Evolutionary conservation across 208 protist genomes (phyloP).

Genomic region (Trypanosoma brucei): DNA sequence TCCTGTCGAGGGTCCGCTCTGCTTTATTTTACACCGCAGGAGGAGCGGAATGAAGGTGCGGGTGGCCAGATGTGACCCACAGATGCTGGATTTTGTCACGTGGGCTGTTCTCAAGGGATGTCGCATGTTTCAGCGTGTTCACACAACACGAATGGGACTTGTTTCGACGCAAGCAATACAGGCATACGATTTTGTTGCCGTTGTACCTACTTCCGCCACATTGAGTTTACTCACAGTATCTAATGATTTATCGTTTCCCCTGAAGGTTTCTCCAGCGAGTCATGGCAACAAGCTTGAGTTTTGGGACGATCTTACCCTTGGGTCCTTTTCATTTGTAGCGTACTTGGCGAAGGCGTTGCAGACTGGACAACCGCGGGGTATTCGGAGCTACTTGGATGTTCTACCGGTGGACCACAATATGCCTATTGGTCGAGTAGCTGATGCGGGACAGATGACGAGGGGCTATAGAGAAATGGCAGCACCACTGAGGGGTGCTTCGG

Average conservation of each 20-base stretch:
- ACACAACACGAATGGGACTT: slow-evolving; percentile 73
- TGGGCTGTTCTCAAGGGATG: slow-evolving; percentile 84
- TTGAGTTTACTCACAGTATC: slow-evolving; percentile 66
- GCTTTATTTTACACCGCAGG: no score
- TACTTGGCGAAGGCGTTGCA: slow-evolving; percentile 66
- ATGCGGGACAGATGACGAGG: slow-evolving; percentile 58
- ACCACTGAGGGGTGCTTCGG: slow-evolving; percentile 52
- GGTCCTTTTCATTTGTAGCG: slow-evolving; percentile 69
- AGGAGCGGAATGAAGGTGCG: slow-evolving; percentile 33
- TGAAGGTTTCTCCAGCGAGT: slow-evolving; percentile 65
- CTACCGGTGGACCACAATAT: slow-evolving; percentile 72
- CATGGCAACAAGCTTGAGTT: slow-evolving; percentile 66
- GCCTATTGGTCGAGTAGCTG: slow-evolving; percentile 63
- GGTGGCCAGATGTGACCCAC: slow-evolving; percentile 77
- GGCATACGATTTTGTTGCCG: slow-evolving; percentile 83
- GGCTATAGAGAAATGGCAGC: slow-evolving; percentile 57
- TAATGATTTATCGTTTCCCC: slow-evolving; percentile 51
- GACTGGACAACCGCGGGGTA: slow-evolving; percentile 60
- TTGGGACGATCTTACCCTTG: slow-evolving; percentile 69
- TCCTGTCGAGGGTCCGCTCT: no score
- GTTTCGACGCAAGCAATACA: slow-evolving; percentile 75
- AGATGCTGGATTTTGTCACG: slow-evolving; percentile 83
- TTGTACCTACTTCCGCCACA: slow-evolving; percentile 70
- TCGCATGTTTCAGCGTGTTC: slow-evolving; percentile 81
- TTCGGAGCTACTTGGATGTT: slow-evolving; percentile 80